phyloP scores from a whole-genome alignment of 2,329 filamentous ascomycete genomes.

The Alternaria hordeiaustralica region DNA sequence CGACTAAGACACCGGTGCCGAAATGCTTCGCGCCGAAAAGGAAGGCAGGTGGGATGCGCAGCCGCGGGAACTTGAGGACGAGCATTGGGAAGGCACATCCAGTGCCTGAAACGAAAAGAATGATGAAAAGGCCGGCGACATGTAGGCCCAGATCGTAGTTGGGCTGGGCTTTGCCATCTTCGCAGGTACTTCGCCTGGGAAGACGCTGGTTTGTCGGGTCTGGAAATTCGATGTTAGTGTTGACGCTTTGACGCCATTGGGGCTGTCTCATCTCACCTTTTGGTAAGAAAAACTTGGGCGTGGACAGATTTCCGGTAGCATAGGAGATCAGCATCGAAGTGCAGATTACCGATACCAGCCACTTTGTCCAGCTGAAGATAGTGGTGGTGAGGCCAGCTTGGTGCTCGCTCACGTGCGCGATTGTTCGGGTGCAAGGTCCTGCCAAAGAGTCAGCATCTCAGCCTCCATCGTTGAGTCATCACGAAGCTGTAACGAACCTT shows the following conservation, averaged over 20 bases:
- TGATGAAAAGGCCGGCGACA: constrained; percentile 43
- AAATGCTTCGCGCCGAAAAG: constrained; percentile 64
- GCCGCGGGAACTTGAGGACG: constrained; percentile 64
- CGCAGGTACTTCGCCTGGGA: constrained; percentile 30
- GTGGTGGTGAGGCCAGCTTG: constrained; percentile 19
- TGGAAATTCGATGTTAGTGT: neutral
- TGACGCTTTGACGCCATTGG: neutral
- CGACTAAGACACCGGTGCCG: constrained; percentile 79
- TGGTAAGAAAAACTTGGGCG: constrained; percentile 7
- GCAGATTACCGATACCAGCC: constrained; percentile 34
- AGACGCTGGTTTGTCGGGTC: constrained; percentile 18
- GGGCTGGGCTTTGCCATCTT: constrained; percentile 24
- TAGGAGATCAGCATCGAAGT: constrained; percentile 34
- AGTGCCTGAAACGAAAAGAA: constrained; percentile 41
- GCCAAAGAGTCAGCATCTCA: constrained; percentile 12
- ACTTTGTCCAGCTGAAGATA: constrained; percentile 26
- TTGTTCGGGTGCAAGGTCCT: constrained; percentile 42
- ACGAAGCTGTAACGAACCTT: constrained; percentile 16
- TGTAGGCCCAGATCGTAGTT: constrained; percentile 41
- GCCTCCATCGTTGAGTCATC: neutral
- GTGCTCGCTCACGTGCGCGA: constrained; percentile 24
- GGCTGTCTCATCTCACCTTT: constrained; percentile 13
- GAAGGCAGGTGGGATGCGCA: constrained; percentile 66
- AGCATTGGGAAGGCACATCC: constrained; percentile 69
- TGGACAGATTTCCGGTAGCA: constrained; percentile 12